Evolutionary conservation across 441 rosid species (phyloP), one percentile per base, ranked within the genome.

Genomic region (Populus trichocarpa): DNA sequence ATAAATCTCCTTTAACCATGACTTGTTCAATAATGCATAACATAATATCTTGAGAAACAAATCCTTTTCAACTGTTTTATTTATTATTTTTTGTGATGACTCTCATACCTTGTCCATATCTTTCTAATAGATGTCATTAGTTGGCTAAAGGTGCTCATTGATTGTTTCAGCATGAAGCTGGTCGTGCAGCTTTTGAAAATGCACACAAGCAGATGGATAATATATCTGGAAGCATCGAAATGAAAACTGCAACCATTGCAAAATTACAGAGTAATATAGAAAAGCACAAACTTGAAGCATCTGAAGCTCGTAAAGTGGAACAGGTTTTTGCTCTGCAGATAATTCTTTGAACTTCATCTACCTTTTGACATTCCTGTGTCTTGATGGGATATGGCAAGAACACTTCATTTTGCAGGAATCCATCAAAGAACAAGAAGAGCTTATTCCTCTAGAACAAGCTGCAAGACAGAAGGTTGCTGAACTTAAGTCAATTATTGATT

Each of bases 401-500:
- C 68, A 74, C 74, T 53, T 75, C 53, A 30, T 77, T 83, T 71
- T 88, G 82, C 86, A 96, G 99, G 96, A 88, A 76, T 90, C 87
- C 86, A 85, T 84, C 75, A 92, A 82, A 88, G 96, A 96, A 72
- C 97, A 96, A 88, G 98, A 92, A 81, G 79, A 84, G 35, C 79
- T 94, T 76, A 88, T 89, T 88, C 95, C 98, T 46, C 92, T 85
- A 81, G 99, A 94, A 81, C 95, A 96, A 82, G 93, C 89, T 66
- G 98, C 98, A 22, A 92, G 98, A 81, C 95, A 89, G 87, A 94
- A 94, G 87, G 90, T 93, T 83, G 90, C 88, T 59, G 98, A 96
- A 83, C 94, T 96, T 75, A 93, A 86, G 82, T 87, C 92, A 46
- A 86, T 89, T 70, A 84, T 88, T 87, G 95, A 89, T 80, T 90